phyloP scores from a whole-genome alignment of 192 early-diverging fungal species.

The Coemansia umbellata region DNA sequence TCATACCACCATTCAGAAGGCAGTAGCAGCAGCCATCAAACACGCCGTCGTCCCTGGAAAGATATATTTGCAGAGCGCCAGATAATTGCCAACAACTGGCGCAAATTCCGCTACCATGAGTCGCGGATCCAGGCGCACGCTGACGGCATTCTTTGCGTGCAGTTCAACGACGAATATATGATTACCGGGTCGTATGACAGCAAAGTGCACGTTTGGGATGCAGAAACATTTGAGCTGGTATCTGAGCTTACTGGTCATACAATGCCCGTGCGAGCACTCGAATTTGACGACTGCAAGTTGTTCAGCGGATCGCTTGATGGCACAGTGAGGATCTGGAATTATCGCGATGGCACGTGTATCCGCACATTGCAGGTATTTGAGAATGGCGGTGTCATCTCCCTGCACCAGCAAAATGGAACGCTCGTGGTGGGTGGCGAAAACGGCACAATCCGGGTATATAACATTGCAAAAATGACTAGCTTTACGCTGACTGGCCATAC shows the following conservation, averaged over 20 bases:
- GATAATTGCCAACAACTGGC: conserved; percentile 92
- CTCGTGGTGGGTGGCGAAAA: conserved; percentile 85
- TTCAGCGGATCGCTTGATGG: conserved; percentile 90
- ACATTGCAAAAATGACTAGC: conserved; percentile 56
- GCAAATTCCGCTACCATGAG: conserved; percentile 68
- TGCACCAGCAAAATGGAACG: conserved; percentile 75
- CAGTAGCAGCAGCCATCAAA: background rate
- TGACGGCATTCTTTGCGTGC: conserved; percentile 86
- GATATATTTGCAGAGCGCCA: conserved; percentile 90
- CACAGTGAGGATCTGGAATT: conserved; percentile 91
- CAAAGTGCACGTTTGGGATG: conserved; percentile 84
- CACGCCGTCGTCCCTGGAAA: conserved; percentile 81
- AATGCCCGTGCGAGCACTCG: conserved; percentile 78
- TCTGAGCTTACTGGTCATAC: conserved; percentile 81
- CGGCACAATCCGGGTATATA: conserved; percentile 83
- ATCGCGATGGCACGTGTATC: conserved; percentile 83
- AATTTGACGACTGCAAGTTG: conserved; percentile 93
- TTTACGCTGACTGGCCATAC: conserved; percentile 76
- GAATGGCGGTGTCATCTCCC: conserved; percentile 70
- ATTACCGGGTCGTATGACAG: conserved; percentile 88
- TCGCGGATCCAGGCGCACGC: conserved; percentile 72
- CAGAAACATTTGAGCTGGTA: conserved; percentile 76
- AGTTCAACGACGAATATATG: conserved; percentile 80
- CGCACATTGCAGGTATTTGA: conserved; percentile 60
- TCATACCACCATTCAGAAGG: background rate